Evolutionary conservation across 352 stramenopile species (phyloP).

Genomic region (Phytophthora pseudosyringae): DNA sequence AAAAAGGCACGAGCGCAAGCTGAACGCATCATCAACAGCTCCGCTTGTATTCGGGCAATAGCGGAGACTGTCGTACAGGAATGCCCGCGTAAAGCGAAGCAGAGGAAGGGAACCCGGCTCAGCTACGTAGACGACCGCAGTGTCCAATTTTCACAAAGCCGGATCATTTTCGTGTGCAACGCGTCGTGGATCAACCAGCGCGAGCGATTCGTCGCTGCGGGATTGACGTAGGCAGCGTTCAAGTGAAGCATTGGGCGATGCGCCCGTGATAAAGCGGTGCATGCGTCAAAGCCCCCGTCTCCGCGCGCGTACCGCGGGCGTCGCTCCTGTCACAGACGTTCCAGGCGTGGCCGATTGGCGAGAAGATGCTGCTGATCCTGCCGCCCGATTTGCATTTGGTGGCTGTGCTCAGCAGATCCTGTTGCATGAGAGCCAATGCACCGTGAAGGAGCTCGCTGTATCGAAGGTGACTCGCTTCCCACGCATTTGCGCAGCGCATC

Average conservation of each 20-base stretch:
- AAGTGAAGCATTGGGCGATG: conserved; percentile 11
- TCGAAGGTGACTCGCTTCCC: conserved; percentile 4
- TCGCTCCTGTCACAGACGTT: conserved; percentile 24
- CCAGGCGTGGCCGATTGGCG: conserved; percentile 22
- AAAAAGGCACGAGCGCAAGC: no score
- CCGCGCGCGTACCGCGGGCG: neutral
- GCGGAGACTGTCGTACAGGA: no score
- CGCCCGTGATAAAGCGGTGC: conserved; percentile 5
- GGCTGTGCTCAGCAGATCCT: conserved; percentile 30
- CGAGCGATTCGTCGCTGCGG: conserved; percentile 14
- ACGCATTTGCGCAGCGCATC: neutral
- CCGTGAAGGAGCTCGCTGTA: neutral
- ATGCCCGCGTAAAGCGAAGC: no score
- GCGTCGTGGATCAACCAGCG: conserved; percentile 5
- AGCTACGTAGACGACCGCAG: conserved; percentile 12
- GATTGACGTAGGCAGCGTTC: conserved; percentile 12
- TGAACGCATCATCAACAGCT: no score
- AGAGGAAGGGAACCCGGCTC: conserved; percentile 8
- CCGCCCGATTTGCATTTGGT: conserved; percentile 16
- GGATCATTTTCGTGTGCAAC: conserved; percentile 4
- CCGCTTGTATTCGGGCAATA: no score
- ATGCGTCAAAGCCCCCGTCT: neutral
- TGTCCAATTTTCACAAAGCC: conserved; percentile 12
- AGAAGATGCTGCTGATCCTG: conserved; percentile 7
- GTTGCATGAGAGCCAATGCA: neutral